These are phyloP conservation scores for Margaritispora aquatica DNA, from an alignment of 495 filamentous ascomycete species.

Conservation along the genomic window DNA sequence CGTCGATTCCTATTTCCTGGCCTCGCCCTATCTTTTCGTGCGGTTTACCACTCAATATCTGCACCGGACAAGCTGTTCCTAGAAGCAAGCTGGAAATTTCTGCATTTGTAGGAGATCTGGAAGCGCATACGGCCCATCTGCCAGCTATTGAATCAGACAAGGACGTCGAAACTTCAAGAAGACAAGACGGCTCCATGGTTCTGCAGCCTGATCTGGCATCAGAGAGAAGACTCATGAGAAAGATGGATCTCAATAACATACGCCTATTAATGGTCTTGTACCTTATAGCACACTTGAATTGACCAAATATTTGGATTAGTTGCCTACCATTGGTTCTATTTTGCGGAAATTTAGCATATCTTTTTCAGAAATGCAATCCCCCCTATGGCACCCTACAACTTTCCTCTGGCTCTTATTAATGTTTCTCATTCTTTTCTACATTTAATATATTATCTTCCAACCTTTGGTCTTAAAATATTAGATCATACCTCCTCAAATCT, in stretches of 20 bases:
- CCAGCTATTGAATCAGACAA: neutral
- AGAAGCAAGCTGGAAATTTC: neutral
- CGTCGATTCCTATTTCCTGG: too few relatives aligned
- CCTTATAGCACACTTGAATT: constrained; percentile 58
- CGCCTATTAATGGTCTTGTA: constrained; percentile 20
- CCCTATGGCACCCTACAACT: constrained; percentile 35
- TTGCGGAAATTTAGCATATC: too few relatives aligned
- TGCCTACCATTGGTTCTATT: neutral
- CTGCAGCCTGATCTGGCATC: neutral
- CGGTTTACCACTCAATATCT: too few relatives aligned
- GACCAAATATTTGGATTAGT: constrained; percentile 45
- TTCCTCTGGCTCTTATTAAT: constrained; percentile 30
- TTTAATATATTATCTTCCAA: constrained; percentile 60
- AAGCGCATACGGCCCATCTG: neutral
- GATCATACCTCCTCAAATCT: constrained; percentile 41
- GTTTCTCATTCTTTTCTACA: constrained; percentile 77
- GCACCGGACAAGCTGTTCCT: too few relatives aligned
- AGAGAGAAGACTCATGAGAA: neutral
- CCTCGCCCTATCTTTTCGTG: too few relatives aligned
- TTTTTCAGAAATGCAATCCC: constrained; percentile 36
- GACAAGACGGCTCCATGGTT: neutral
- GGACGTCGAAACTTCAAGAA: neutral
- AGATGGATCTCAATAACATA: neutral
- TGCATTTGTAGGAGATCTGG: neutral
- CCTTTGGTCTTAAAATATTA: constrained; percentile 69